Conservation (phyloP, 1,139 yeast genomes). For the Yamadazyma dendronema region DNA sequence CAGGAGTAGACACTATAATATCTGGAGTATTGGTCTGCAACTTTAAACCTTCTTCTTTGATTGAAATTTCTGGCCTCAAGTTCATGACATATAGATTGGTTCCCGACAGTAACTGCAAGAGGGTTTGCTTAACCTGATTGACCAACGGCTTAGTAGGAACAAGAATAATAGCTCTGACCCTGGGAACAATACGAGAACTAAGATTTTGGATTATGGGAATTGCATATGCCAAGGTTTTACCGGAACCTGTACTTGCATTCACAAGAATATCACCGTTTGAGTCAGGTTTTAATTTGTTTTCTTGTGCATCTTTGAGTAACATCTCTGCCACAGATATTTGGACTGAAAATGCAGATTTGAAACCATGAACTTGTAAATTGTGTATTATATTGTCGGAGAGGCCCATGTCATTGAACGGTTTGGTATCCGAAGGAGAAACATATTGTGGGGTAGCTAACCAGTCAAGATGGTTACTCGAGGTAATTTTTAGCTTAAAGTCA, state of each 20-base stretch:
- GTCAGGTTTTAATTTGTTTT: constrained; percentile 55
- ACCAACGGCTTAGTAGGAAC: constrained; percentile 92
- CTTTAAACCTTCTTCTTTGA: constrained; percentile 62
- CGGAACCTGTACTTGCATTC: constrained; percentile 95
- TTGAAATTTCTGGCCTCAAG: constrained; percentile 56
- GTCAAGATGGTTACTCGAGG: constrained; percentile 44
- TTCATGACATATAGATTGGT: constrained; percentile 61
- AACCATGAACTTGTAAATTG: constrained; percentile 48
- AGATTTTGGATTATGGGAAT: constrained; percentile 79
- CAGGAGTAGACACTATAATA: constrained; percentile 84
- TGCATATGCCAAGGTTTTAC: constrained; percentile 88
- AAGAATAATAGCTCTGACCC: constrained; percentile 70
- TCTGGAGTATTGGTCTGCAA: constrained; percentile 60
- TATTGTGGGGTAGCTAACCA: constrained; percentile 72
- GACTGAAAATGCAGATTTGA: constrained; percentile 68
- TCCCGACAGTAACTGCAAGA: constrained; percentile 62
- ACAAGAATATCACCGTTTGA: constrained; percentile 74
- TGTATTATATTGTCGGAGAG: constrained; percentile 39
- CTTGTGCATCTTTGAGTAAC: constrained; percentile 48
- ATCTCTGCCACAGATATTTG: constrained; percentile 67
- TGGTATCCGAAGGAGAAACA: constrained; percentile 42
- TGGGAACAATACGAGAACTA: constrained; percentile 63
- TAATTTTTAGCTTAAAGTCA: constrained; percentile 42
- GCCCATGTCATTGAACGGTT: constrained; percentile 43
- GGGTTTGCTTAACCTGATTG: constrained; percentile 71